Evolutionary conservation across 805 yeast species (phyloP), one percentile per base, ranked within the genome.

Genomic region (Yamadazyma phyllophila): DNA sequence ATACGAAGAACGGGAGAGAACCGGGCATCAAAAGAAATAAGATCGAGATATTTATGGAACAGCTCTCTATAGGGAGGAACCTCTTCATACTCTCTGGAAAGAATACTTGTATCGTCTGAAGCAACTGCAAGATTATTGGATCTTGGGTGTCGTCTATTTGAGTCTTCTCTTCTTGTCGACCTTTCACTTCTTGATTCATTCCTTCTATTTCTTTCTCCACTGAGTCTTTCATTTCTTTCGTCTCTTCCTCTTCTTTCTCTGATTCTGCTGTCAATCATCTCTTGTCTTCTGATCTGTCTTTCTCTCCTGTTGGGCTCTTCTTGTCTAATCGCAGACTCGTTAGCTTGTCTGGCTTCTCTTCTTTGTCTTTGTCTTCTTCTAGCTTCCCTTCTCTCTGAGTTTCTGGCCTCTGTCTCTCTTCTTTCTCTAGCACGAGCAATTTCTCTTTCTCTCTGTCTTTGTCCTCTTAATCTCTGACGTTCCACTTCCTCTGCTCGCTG

Each of bases 21-120:
- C 36, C 65, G 45, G 2, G 65, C 57, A 42, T 62, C 67, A 47
- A 59, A 61, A 3, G 66, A 61, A 12, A 62, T 40, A 12, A 60
- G 33, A 43, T 62, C 67, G 11, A 56, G 47, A 42, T 55, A 53
- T 33, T 58, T 54, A 42, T 61, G 65, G 5, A 61, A 51, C 15
- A 49, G 51, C 13, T 53, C 59, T 17, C 56, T 52, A 39, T 61
- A 61, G 5, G 67, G 61, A 7, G 67, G 67, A 13, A 57, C 45
- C 36, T 56, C 62, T 8, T 50, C 52, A 27, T 26, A 29, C 12
- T 38, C 40, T 20, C 40, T 37, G 12, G 17, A n/a, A 4, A 26
- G 16, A 16, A 20, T 26, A 37, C 27, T 43, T 11, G 36, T 17
- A 24, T 20, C 6, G 24, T 20, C 24, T 20, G 24, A 20, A 20